Base-by-base conservation (phyloP, 2,329 filamentous ascomycete genomes). In the Pyrenochaeta sp. region DNA sequence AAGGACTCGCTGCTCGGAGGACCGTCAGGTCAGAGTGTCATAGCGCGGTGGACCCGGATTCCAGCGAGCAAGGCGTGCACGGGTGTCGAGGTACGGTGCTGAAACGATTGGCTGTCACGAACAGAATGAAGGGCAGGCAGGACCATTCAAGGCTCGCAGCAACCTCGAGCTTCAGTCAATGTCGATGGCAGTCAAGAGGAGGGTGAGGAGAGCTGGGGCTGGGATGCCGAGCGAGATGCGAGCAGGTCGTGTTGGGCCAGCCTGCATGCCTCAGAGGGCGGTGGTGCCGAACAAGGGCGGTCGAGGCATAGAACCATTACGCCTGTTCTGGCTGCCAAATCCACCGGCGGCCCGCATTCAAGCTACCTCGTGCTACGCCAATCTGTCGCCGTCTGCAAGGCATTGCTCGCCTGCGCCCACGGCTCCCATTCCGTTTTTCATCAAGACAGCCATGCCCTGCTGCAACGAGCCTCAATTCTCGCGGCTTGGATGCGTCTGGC, bases 91-190 rank as follows among this genome's bases (percentile, higher is more conserved):
- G 68, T 73, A 71, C 67, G 59, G 59, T 65, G 69, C 64, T 74
- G 73, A 74, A 74, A 74, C 73, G 72, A 73, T 74, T 74, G 72
- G 72, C 56, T 65, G 72, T 71, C 67, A 73, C 66, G 67, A 63
- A 65, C 57, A 67, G 64, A 73, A 69, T 64, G 56, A 63, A 63
- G 52, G 61, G 66, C 56, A 52, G 56, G 54, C 55, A 49, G 51
- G 45, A 64, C 42, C 42, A 58, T 51, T 63, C 61, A 46, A 51
- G 37, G 51, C 37, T 36, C 41, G 32, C 49, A 49, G 49, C 53
- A 58, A 44, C 47, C n/a, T n/a, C n/a, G n/a, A n/a, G n/a, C n/a
- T n/a, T n/a, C 42, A 41, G 29, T 15, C 52, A 43, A 40, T 20
- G 43, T 41, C n/a, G n/a, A n/a, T n/a, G n/a, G n/a, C n/a, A n/a